Evolutionary conservation across 169 alveolate genomes (phyloP).

Genomic region (Cryptosporidium canis): DNA sequence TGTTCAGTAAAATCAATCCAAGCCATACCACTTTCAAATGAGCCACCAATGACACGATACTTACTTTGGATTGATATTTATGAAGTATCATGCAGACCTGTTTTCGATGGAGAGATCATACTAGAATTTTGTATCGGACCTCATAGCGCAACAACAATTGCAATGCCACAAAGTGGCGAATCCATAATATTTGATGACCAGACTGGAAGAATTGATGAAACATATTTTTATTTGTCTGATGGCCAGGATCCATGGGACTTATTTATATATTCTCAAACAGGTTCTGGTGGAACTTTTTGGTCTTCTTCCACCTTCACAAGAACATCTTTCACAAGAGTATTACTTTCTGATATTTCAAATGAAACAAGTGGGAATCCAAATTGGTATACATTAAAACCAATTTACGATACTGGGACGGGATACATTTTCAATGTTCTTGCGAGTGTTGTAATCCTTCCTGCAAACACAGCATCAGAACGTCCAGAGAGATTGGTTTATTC

Average conservation of each 20-base stretch:
- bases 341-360: constrained; percentile 75
- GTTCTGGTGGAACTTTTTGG: constrained; percentile 42
- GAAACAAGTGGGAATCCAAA: constrained; percentile 84
- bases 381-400: constrained; percentile 82
- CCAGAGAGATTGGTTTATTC: constrained; percentile 85
- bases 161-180: constrained; percentile 68
- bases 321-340: constrained; percentile 83
- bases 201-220: constrained; percentile 83
- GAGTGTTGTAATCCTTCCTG: constrained; percentile 69
- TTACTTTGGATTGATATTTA: constrained; percentile 79
- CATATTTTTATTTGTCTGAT: constrained; percentile 77
- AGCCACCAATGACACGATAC: constrained; percentile 78
- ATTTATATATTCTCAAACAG: constrained; percentile 73
- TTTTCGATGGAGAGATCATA: constrained; percentile 66
- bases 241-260: constrained; percentile 81
- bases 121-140: constrained; percentile 78
- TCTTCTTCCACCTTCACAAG: constrained; percentile 71
- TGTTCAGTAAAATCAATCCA: constrained; percentile 41
- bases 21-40: constrained; percentile 59
- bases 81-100: constrained; percentile 77
- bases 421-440: constrained; percentile 77
- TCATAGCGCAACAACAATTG: constrained; percentile 73
- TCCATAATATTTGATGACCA: constrained; percentile 77
- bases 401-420: constrained; percentile 73
- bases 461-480: constrained; percentile 75